Evolutionary conservation across 2,329 filamentous ascomycete species (phyloP).

Genomic region (Neodidymelliopsis sp.): DNA sequence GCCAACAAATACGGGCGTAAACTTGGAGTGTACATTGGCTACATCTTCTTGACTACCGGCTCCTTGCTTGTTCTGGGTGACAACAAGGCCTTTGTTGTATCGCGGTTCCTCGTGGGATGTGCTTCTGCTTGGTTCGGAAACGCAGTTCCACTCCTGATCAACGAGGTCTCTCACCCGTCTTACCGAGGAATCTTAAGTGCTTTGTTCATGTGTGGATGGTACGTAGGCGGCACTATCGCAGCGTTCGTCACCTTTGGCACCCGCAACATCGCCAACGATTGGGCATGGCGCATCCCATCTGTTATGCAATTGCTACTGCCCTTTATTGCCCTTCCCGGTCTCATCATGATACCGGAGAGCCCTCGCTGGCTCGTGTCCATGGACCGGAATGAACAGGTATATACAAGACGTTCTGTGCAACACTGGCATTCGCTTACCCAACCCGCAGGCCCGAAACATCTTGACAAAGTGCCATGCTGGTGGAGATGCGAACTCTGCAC

Average conservation of each 20-base stretch:
- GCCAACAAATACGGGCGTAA: constrained; percentile 50
- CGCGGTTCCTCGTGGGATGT: constrained; percentile 49
- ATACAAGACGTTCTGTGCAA: background rate
- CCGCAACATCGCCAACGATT: constrained; percentile 42
- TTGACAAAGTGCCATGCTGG: constrained; percentile 18
- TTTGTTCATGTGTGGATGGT: constrained; percentile 49
- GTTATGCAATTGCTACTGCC: constrained; percentile 45
- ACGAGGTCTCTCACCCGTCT: constrained; percentile 52
- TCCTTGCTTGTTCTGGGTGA: constrained; percentile 31
- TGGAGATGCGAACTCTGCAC: constrained; percentile 27
- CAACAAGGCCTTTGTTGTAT: constrained; percentile 43
- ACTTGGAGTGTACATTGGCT: constrained; percentile 41
- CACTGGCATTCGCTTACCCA: constrained; percentile 37
- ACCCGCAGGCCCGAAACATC: constrained; percentile 7
- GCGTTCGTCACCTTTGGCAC: constrained; percentile 59
- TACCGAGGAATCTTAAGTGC: constrained; percentile 48
- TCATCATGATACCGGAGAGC: constrained; percentile 47
- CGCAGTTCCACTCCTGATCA: constrained; percentile 49
- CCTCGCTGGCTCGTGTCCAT: constrained; percentile 58
- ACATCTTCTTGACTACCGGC: constrained; percentile 43
- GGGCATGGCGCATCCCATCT: constrained; percentile 40
- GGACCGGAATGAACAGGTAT: constrained; percentile 50
- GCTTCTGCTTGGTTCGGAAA: constrained; percentile 45
- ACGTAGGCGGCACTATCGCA: constrained; percentile 49
- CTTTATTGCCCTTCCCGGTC: constrained; percentile 49